A percentile compares a stretch with the other conserved stretches of the same genome.
Evolutionary conservation across 2,329 filamentous ascomycete genomes (phyloP).

Genomic region (Xylogone sp.): DNA sequence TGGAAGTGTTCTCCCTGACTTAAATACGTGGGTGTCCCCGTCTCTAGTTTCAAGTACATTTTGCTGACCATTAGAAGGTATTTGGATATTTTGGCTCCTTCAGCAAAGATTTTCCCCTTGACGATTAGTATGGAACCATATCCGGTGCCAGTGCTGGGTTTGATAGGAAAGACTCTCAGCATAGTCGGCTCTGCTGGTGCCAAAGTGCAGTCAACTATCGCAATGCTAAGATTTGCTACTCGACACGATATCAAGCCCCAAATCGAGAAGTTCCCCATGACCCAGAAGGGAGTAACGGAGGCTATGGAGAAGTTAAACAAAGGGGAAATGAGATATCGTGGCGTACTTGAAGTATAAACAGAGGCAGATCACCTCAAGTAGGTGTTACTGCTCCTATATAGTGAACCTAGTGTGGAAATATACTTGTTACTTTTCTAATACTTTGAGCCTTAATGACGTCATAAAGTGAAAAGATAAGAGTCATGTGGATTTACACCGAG

Average conservation of each 20-base stretch:
- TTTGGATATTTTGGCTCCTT: conserved; percentile 19
- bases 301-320: conserved; percentile 51
- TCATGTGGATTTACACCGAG: no score
- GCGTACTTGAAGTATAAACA: no score
- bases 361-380: no score
- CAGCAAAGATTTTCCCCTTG: conserved; percentile 60
- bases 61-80: no score
- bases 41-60: no score
- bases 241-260: conserved; percentile 54
- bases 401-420: no score
- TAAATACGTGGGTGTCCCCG: neutral
- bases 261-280: conserved; percentile 51
- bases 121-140: conserved; percentile 52
- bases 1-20: conserved; percentile 11
- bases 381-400: no score
- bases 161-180: conserved; percentile 11
- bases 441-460: no score
- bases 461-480: no score
- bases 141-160: conserved; percentile 16
- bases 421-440: no score
- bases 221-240: conserved; percentile 55
- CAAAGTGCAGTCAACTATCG: conserved; percentile 35
- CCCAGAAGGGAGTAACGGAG: conserved; percentile 44
- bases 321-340: conserved; percentile 49
- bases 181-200: conserved; percentile 14